These are phyloP conservation scores for Purpureocillium takamizusanense DNA, from an alignment of 2,329 filamentous ascomycete genomes.

Conservation along the genomic window DNA sequence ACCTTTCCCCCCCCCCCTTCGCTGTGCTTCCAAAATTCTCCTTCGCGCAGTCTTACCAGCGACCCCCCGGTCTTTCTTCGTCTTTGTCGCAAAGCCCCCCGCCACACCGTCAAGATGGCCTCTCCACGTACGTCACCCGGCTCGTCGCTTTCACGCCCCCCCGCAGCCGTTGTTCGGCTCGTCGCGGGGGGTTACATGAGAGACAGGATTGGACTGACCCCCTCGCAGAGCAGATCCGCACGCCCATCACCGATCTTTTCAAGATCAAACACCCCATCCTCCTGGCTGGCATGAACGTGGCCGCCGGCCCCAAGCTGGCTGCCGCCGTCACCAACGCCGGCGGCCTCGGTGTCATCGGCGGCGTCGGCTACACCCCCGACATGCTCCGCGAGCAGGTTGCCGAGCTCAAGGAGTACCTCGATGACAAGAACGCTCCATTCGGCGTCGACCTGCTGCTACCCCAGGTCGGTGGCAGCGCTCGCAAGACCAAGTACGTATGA, in stretches of 20 bases:
- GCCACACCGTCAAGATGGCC: constrained; percentile 47
- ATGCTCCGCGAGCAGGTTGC: constrained; percentile 94
- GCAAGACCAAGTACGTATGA: constrained; percentile 72
- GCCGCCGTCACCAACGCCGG: constrained; percentile 96
- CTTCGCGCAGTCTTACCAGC: background rate
- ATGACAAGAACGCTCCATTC: constrained; percentile 89
- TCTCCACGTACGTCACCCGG: constrained; percentile 62
- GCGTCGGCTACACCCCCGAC: constrained; percentile 90
- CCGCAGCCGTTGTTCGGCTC: background rate
- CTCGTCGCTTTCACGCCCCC: background rate
- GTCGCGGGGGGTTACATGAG: background rate
- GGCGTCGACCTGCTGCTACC: constrained; percentile 90
- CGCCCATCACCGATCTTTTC: constrained; percentile 88
- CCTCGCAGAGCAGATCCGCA: constrained; percentile 56
- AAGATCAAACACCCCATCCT: constrained; percentile 96
- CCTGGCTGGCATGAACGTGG: constrained; percentile 98
- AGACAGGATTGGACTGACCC: background rate
- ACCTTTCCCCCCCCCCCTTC: background rate
- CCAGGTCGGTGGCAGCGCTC: constrained; percentile 86
- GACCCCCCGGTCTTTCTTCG: constrained; percentile 6
- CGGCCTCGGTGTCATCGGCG: constrained; percentile 91
- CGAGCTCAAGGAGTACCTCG: constrained; percentile 82
- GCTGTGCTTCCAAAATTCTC: background rate
- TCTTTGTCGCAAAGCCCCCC: background rate
- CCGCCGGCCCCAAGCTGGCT: constrained; percentile 89